Evolutionary conservation across 768 basidiomycete species (phyloP).

Genomic region (Boletellus ananas): DNA sequence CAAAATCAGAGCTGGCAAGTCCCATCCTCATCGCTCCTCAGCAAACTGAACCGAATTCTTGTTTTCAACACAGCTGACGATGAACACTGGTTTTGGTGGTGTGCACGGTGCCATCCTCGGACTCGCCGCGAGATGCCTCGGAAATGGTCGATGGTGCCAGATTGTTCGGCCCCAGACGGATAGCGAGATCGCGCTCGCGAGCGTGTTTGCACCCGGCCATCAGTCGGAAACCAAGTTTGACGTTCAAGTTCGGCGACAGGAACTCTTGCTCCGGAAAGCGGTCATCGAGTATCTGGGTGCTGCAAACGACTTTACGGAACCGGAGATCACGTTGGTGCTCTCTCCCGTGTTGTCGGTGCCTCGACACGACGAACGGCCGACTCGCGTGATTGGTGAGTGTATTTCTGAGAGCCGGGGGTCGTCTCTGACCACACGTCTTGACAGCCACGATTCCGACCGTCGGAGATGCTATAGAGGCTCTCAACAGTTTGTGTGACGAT

Average conservation of each 20-base stretch:
- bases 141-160: conserved; percentile 53
- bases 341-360: conserved; percentile 62
- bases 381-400: conserved; percentile 54
- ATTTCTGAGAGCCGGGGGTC: not conserved
- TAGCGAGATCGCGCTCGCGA: conserved; percentile 54
- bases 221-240: conserved; percentile 58
- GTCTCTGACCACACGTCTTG: not conserved
- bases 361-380: conserved; percentile 52
- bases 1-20: conserved; percentile 75
- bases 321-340: conserved; percentile 67
- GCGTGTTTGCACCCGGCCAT: conserved; percentile 51
- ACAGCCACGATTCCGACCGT: conserved; percentile 73
- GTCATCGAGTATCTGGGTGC: conserved; percentile 65
- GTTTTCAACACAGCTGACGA: conserved; percentile 40
- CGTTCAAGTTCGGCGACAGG: conserved; percentile 49
- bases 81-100: conserved; percentile 77
- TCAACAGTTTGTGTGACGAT: conserved; percentile 59
- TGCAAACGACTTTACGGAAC: conserved; percentile 75
- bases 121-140: conserved; percentile 69
- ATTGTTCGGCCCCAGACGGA: conserved; percentile 63
- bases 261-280: conserved; percentile 56
- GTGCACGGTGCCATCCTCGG: conserved; percentile 77
- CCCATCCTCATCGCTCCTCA: not conserved
- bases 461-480: conserved; percentile 66
- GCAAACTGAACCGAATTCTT: not conserved